Evolutionary conservation across 2,329 filamentous ascomycete species (phyloP).

Genomic region (Paracamarosporium sp.): DNA sequence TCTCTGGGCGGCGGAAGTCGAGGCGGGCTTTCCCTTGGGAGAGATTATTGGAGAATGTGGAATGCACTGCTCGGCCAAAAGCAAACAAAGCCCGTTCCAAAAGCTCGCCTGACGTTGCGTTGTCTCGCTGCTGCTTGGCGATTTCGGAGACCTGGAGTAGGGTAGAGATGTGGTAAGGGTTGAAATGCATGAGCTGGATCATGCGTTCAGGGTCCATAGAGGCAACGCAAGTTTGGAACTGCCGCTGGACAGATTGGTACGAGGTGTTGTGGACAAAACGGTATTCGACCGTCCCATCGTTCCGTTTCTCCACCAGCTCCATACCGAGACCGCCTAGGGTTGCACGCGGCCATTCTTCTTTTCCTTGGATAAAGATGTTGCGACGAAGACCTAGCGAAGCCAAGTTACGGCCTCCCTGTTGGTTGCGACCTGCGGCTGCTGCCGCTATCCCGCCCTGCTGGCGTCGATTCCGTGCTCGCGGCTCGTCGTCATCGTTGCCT

Average conservation of each 20-base stretch:
- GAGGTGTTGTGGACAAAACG: constrained; percentile 74
- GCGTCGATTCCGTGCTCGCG: constrained; percentile 59
- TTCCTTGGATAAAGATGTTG: constrained; percentile 86
- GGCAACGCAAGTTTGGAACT: constrained; percentile 82
- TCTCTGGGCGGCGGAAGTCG: constrained; percentile 82
- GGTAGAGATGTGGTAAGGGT: constrained; percentile 91
- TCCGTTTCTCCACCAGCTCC: constrained; percentile 66
- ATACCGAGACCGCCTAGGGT: constrained; percentile 84
- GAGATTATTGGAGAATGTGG: constrained; percentile 78
- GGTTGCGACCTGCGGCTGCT: constrained; percentile 62
- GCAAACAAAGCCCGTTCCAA: constrained; percentile 91
- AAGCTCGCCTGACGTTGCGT: constrained; percentile 83
- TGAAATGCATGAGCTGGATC: constrained; percentile 74
- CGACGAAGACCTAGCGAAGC: constrained; percentile 74
- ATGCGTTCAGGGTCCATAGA: constrained; percentile 84
- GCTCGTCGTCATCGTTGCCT: constrained; percentile 60
- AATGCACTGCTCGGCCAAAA: constrained; percentile 87
- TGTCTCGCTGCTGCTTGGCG: constrained; percentile 88
- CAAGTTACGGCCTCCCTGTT: constrained; percentile 66
- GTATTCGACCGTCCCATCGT: constrained; percentile 73
- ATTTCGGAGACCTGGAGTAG: constrained; percentile 94
- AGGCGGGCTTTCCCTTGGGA: constrained; percentile 80
- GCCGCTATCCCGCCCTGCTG: constrained; percentile 65
- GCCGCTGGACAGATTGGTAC: constrained; percentile 76
- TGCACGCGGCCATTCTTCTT: constrained; percentile 83